Evolutionary conservation across 305 asterid genomes (phyloP), one percentile per base, ranked within the genome.

Genomic region (Fraxinus xanthoxyloides): DNA sequence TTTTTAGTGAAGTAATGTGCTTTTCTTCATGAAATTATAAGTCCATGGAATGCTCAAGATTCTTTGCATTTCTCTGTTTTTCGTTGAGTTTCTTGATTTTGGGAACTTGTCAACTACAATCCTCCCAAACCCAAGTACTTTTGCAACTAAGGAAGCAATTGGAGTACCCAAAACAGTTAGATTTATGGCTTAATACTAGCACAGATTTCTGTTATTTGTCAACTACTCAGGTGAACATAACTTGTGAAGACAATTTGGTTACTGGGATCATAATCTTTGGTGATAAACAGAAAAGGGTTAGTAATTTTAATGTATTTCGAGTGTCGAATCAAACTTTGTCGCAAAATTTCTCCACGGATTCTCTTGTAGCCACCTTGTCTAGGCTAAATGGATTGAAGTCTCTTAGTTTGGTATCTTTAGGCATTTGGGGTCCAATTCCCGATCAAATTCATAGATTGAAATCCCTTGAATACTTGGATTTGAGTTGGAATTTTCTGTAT

Each of bases 381-480:
- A 88, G 95, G 82, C 86, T 92, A 17, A 88, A 87, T n/a, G 86
- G 76, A 8, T 84, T 92, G 88, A 90, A 78, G 73, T 77, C 76
- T 34, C 86, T 92, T 17, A 82, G 86, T 69, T 56, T 92, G 13
- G 89, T 90, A 23, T 90, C 93, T 1, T 78, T 90, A 35, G 95
- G 95, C 74, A 85, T 92, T 17, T 90, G 93, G 93, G 95, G 93
- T 26, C 87, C 88, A 10, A 76, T 92, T 73, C 93, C 91, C 6
- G 91, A 77, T 13, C 89, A 87, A 85, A 90, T 92, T 34, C 89
- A 87, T 78, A 80, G 95, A 79, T 76, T 92, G 40, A 83, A 82
- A 21, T 92, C 88, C 13, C 95, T 92, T 70, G 81, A 88, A 34
- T 43, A 77, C 77, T 79, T 92, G 79, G 92, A 92, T 85, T 85